A percentile compares a stretch with the other conserved stretches of the same genome.
These are phyloP conservation scores for Diaporthe batatas DNA, from an alignment of 2,329 filamentous ascomycete species.

Conservation along the genomic window DNA sequence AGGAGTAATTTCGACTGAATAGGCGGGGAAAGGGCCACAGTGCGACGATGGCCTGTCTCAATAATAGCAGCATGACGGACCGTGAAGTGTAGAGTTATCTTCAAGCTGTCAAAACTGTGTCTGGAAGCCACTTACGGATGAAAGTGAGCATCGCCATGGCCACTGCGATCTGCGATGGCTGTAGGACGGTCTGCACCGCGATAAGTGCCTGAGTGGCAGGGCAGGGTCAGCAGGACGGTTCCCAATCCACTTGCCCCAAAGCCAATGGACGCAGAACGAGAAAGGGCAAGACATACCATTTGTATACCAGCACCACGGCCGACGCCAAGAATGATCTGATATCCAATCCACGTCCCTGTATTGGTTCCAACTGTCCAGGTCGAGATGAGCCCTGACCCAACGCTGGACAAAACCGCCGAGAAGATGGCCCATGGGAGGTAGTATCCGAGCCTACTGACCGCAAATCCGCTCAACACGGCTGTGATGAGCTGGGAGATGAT, in stretches of 20 bases:
- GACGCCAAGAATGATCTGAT: slow-evolving; percentile 42
- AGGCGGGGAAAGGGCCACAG: background rate
- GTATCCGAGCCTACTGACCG: slow-evolving; percentile 41
- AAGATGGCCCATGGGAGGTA: slow-evolving; percentile 43
- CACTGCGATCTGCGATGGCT: slow-evolving; percentile 45
- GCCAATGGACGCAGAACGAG: background rate
- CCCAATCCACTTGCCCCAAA: background rate
- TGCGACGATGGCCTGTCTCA: background rate
- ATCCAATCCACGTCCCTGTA: slow-evolving; percentile 40
- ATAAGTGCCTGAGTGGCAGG: slow-evolving; percentile 43
- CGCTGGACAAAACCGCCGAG: slow-evolving; percentile 35
- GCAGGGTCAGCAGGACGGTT: background rate
- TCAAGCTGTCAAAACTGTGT: background rate
- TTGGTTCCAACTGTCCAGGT: slow-evolving; percentile 41
- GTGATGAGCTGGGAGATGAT: slow-evolving; percentile 27
- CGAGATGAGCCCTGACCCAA: slow-evolving; percentile 42
- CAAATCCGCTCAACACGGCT: background rate
- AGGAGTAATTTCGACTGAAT: background rate
- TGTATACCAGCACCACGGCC: slow-evolving; percentile 41
- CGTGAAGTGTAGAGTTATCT: background rate
- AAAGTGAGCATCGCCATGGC: slow-evolving; percentile 47
- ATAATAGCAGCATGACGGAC: background rate
- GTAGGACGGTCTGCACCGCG: slow-evolving; percentile 46
- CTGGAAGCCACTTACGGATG: slow-evolving; percentile 34
- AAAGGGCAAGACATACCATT: slow-evolving; percentile 9